Base-by-base conservation (phyloP, 257 asterid species). In the Thymus mandschuricus region DNA sequence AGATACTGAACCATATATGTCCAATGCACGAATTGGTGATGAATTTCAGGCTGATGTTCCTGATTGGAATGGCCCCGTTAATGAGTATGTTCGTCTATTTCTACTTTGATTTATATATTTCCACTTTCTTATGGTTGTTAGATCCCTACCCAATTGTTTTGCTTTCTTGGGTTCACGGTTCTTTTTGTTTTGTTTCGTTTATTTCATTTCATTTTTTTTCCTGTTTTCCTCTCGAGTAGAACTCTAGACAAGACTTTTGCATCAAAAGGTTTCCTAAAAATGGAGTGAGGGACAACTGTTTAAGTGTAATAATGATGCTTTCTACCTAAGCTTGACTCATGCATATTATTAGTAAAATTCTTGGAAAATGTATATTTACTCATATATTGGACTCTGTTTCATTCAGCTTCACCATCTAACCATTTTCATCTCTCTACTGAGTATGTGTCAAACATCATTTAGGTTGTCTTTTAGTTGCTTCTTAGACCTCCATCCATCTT, bases 11-110 rank as follows among this genome's bases (percentile, higher is more conserved):
- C 90, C 84, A 12, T 84, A 83, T 73, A 82, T 78, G 81, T 81
- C 96, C 70, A 76, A 70, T 41, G 96, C 78, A 61, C 90, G 96
- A 52, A 80, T 94, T 60, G 97, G 97, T 0, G 73, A 71, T 73
- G 83, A 82, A 61, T 91, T 75, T 83, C 98, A 91, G 87, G 96
- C 86, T 44, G 83, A 81, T 40, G 86, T 94, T 76, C 96, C 96
- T 57, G 85, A 79, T 73, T 87, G 96, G 95, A 28, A 77, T 64
- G 89, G 89, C 72, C 92, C 97, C 56, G 46, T 68, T 41, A 43
- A 83, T 59, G 80, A 80, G 98, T 94, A 91, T 54, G 97, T 86
- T 83, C 76, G 44, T 74, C 54, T 11, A 54, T 60, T 59, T 71
- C 43, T 29, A 66, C 72, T 77, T 46, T 35, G 45, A 43, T 44